Conservation (phyloP, 1,139 yeast genomes). For the Candida smagusa region DNA sequence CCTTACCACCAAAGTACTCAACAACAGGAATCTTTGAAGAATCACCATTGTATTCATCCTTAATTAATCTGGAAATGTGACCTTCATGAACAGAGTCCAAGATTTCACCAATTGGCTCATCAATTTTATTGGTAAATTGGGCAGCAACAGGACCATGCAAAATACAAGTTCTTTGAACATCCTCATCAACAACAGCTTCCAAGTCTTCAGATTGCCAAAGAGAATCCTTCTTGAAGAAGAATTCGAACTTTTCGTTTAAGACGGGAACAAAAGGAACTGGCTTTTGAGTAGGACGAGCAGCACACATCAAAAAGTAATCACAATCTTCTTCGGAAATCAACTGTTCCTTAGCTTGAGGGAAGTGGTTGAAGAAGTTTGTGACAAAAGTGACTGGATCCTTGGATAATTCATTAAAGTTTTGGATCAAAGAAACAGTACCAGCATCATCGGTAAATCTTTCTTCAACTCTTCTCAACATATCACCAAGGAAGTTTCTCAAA, state of each 20-base stretch:
- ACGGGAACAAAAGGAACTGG: constrained; percentile 98
- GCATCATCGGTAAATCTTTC: constrained; percentile 77
- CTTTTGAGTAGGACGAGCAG: constrained; percentile 83
- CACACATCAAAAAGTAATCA: constrained; percentile 84
- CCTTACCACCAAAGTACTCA: constrained; percentile 81
- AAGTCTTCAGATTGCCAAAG: constrained; percentile 98
- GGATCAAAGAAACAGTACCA: constrained; percentile 63
- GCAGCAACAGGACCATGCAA: constrained; percentile 99
- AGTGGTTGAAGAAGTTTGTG: constrained; percentile 58
- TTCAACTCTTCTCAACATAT: constrained; percentile 87
- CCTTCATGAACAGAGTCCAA: constrained; percentile 88
- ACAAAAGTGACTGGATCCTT: constrained; percentile 57
- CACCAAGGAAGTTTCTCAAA: constrained; percentile 84
- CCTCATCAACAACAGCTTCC: constrained; percentile 93
- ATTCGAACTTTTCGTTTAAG: constrained; percentile 89
- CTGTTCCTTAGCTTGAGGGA: constrained; percentile 74
- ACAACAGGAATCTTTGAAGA: constrained; percentile 74
- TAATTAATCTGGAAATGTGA: constrained; percentile 67
- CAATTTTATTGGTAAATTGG: constrained; percentile 77
- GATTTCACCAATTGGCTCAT: constrained; percentile 90
- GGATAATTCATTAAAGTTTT: constrained; percentile 66
- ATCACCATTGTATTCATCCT: constrained; percentile 71
- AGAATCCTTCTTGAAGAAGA: constrained; percentile 96
- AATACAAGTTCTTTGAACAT: constrained; percentile 97
- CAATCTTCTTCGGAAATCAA: constrained; percentile 92